Conservation (phyloP, 2,329 filamentous ascomycete genomes). For the Lachnellula occidentalis region DNA sequence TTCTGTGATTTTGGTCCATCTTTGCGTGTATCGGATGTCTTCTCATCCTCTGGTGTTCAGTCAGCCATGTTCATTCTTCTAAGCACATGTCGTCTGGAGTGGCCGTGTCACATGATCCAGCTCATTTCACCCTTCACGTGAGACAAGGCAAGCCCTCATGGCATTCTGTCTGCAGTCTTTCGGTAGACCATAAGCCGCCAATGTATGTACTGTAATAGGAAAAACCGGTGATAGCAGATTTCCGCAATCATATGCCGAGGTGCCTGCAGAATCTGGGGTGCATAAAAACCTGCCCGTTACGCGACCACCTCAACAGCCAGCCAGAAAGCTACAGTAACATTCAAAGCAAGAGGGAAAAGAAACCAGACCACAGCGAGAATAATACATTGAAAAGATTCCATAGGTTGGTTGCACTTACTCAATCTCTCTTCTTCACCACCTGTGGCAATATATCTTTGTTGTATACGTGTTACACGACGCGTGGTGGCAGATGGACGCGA, state of each 20-base stretch:
- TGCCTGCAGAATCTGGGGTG: constrained; percentile 5
- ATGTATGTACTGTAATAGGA: not conserved
- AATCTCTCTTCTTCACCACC: not conserved
- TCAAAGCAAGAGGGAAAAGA: not conserved
- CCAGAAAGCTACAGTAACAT: not conserved
- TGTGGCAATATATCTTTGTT: not conserved
- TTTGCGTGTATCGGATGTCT: not conserved
- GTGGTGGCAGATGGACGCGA: not conserved
- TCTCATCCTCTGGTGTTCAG: not conserved
- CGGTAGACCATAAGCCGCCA: not conserved
- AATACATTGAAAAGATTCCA: not conserved
- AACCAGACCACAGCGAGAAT: not conserved
- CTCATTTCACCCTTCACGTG: not conserved
- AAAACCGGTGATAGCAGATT: not conserved
- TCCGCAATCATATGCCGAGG: not conserved
- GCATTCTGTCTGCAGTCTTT: not conserved
- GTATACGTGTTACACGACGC: not conserved
- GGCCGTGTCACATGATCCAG: not conserved
- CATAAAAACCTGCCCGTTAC: not conserved
- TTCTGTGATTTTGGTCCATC: constrained; percentile 4
- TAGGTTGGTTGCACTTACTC: not conserved
- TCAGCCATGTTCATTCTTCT: not conserved
- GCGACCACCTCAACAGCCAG: not conserved
- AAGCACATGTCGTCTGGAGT: not conserved
- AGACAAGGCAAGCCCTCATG: not conserved